Evolutionary conservation across 805 yeast species (phyloP).

Genomic region (Spencermartinsiella europaea): DNA sequence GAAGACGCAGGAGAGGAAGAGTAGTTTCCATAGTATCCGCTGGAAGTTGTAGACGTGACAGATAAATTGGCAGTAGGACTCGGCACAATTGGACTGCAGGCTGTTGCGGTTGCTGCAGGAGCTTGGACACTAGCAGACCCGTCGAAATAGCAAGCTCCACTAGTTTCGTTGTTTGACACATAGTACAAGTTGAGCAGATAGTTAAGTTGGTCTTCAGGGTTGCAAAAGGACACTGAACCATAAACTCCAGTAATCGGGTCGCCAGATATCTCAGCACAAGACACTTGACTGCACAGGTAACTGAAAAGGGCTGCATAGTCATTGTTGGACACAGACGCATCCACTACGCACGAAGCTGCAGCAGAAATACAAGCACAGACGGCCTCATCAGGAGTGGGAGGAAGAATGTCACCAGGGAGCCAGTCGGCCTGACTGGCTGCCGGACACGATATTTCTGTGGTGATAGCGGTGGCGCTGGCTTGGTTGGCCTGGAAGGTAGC

Average conservation of each 20-base stretch:
- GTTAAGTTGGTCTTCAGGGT: conserved; percentile 62
- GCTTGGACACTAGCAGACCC: conserved; percentile 59
- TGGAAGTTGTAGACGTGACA: too few relatives aligned
- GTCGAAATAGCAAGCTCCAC: conserved; percentile 61
- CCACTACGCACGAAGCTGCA: conserved; percentile 56
- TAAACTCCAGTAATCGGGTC: conserved; percentile 63
- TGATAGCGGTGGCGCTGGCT: conserved; percentile 34
- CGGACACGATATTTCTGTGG: conserved; percentile 43
- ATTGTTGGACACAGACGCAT: conserved; percentile 41
- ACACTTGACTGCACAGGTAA: conserved; percentile 50
- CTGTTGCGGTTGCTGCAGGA: conserved; percentile 41
- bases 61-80: too few relatives aligned
- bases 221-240: conserved; percentile 70
- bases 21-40: too few relatives aligned
- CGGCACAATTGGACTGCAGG: conserved; percentile 50
- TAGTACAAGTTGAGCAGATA: conserved; percentile 64
- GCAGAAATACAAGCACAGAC: conserved; percentile 58
- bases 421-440: conserved; percentile 47
- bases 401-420: conserved; percentile 62
- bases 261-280: conserved; percentile 56
- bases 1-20: too few relatives aligned
- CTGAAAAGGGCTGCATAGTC: conserved; percentile 61
- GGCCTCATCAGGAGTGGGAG: conserved; percentile 69
- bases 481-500: conserved; percentile 52
- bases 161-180: conserved; percentile 38